Evolutionary conservation across 2,329 filamentous ascomycete genomes (phyloP).

Genomic region (Neurospora sp.): DNA sequence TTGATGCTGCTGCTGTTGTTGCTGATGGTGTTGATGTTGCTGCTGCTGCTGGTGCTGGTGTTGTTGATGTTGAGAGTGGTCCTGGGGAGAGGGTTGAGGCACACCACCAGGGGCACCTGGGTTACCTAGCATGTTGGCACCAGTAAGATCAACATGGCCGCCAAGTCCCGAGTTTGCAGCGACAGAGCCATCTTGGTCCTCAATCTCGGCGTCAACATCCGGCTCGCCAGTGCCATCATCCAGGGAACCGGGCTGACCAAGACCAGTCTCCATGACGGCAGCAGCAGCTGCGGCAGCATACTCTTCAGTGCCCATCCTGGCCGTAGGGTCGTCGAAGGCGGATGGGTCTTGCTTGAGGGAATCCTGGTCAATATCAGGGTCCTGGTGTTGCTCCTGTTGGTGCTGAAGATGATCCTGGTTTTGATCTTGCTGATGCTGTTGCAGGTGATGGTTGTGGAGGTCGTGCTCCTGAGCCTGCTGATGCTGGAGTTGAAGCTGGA

Average conservation of each 20-base stretch:
- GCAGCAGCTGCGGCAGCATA: conserved; percentile 24
- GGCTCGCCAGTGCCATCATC: conserved; percentile 15
- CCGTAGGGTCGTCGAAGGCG: conserved; percentile 13
- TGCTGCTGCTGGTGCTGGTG: conserved; percentile 20
- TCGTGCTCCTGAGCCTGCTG: not conserved
- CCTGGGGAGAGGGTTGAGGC: not conserved
- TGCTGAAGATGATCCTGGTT: conserved; percentile 12
- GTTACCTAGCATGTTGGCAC: conserved; percentile 24
- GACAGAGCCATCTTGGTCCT: conserved; percentile 13
- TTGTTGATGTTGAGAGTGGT: conserved; percentile 11
- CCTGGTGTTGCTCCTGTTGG: not conserved
- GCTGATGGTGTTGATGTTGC: conserved; percentile 17
- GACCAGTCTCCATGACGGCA: conserved; percentile 16
- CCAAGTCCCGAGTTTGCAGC: conserved; percentile 8
- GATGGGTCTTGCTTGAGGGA: conserved; percentile 18
- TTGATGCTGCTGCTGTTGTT: conserved; percentile 20
- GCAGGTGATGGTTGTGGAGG: conserved; percentile 11
- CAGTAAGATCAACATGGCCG: conserved; percentile 21
- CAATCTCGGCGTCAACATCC: conserved; percentile 18
- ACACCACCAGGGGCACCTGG: conserved; percentile 13
- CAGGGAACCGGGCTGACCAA: conserved; percentile 7
- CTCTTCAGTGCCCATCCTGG: conserved; percentile 14
- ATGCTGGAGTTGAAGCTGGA: not conserved
- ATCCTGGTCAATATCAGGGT: conserved; percentile 13
- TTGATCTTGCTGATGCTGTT: conserved; percentile 15